Evolutionary conservation across 2,329 filamentous ascomycete species (phyloP).

Genomic region (Aspergillus calidoustus): DNA sequence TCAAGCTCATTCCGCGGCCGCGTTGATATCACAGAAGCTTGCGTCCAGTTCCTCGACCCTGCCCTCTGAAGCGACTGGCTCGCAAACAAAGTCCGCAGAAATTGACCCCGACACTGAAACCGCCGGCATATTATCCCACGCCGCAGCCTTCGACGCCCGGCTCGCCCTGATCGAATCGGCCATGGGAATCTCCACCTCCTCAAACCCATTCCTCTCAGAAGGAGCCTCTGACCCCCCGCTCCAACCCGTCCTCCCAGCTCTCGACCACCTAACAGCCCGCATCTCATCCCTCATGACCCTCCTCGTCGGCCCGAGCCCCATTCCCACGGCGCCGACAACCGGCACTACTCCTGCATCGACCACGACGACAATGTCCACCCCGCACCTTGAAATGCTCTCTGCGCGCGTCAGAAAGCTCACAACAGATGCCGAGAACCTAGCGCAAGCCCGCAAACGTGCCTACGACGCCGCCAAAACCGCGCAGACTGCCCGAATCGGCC

Average conservation of each 20-base stretch:
- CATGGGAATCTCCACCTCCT: slow-evolving; percentile 75
- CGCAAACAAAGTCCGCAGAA: slow-evolving; percentile 19
- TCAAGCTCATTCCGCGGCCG: slow-evolving; percentile 39
- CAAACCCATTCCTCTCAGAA: slow-evolving; percentile 56
- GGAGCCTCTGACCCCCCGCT: slow-evolving; percentile 56
- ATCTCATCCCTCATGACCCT: slow-evolving; percentile 70
- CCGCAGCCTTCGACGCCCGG: slow-evolving; percentile 84
- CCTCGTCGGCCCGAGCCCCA: slow-evolving; percentile 42
- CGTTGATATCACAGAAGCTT: slow-evolving; percentile 41
- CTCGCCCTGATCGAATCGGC: slow-evolving; percentile 78
- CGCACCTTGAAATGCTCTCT: slow-evolving; percentile 50
- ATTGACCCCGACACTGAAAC: slow-evolving; percentile 18
- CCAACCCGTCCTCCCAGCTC: slow-evolving; percentile 76
- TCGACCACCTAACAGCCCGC: slow-evolving; percentile 80
- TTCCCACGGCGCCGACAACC: slow-evolving; percentile 31
- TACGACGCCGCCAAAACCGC: slow-evolving; percentile 48
- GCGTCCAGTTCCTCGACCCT: slow-evolving; percentile 21
- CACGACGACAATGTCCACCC: slow-evolving; percentile 37
- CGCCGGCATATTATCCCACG: slow-evolving; percentile 68
- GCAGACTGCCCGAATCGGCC: slow-evolving; percentile 43
- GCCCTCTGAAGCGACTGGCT: slow-evolving; percentile 5
- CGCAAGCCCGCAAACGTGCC: slow-evolving; percentile 48
- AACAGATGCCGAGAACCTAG: slow-evolving; percentile 49
- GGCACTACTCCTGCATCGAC: slow-evolving; percentile 27
- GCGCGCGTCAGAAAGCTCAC: slow-evolving; percentile 50